A percentile compares a stretch with the other conserved stretches of the same genome.
Evolutionary conservation across 108 stramenopile species (phyloP).

Genomic region (Schizochytrium sp.): DNA sequence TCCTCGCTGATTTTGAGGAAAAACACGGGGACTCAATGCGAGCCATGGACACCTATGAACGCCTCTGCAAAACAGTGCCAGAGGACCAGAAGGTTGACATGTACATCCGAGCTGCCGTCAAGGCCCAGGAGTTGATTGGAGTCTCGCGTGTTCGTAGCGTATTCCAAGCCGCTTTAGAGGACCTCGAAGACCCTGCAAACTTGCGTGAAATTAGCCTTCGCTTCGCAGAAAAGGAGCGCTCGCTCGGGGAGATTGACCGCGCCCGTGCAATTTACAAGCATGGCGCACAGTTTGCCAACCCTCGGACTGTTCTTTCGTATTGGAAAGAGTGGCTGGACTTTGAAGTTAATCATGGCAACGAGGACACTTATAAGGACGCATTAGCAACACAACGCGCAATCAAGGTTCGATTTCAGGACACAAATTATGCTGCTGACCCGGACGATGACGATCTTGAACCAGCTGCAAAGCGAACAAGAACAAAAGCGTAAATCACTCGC

Average conservation of each 20-base stretch:
- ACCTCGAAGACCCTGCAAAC: slow-evolving; percentile 80
- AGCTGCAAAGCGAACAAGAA: too few relatives aligned
- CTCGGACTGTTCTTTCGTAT: slow-evolving; percentile 80
- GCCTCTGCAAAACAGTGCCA: slow-evolving; percentile 88
- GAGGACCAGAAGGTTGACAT: slow-evolving; percentile 84
- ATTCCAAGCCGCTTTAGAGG: slow-evolving; percentile 91
- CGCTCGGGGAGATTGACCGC: slow-evolving; percentile 92
- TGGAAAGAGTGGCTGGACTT: slow-evolving; percentile 98
- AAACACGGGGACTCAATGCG: slow-evolving; percentile 90
- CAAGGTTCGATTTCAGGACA: slow-evolving; percentile 82
- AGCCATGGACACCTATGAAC: slow-evolving; percentile 87
- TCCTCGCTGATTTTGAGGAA: slow-evolving; percentile 95
- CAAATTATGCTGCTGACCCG: neutral
- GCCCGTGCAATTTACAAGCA: slow-evolving; percentile 89
- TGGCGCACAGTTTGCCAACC: slow-evolving; percentile 96
- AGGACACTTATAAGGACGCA: slow-evolving; percentile 98
- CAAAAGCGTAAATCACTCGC: too few relatives aligned
- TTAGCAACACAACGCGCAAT: slow-evolving; percentile 91
- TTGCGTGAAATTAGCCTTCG: slow-evolving; percentile 88
- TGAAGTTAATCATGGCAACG: slow-evolving; percentile 95
- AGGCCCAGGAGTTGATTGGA: slow-evolving; percentile 89
- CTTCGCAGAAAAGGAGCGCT: slow-evolving; percentile 91
- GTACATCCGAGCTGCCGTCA: slow-evolving; percentile 88
- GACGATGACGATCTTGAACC: neutral
- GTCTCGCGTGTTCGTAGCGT: slow-evolving; percentile 88